Conservation (phyloP, 2,329 filamentous ascomycete species). For the Neonectria punicea region DNA sequence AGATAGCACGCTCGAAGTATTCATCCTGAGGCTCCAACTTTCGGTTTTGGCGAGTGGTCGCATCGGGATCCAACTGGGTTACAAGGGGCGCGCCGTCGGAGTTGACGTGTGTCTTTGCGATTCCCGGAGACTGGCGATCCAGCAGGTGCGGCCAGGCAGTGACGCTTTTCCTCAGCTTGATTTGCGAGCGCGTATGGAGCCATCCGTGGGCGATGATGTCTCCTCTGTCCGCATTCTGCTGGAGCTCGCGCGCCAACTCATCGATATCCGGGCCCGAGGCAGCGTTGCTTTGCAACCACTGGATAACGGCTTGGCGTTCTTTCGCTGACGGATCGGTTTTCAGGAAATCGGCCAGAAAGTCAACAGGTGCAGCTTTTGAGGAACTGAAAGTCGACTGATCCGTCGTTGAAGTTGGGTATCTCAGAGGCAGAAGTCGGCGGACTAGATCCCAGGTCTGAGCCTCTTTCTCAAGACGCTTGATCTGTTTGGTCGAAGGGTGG, state of each 20-base stretch:
- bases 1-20: slow-evolving; percentile 89
- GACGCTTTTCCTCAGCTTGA: slow-evolving; percentile 89
- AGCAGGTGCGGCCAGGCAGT: slow-evolving; percentile 73
- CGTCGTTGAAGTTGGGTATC: slow-evolving; percentile 60
- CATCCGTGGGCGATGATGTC: slow-evolving; percentile 89
- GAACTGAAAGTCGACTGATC: slow-evolving; percentile 48
- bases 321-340: slow-evolving; percentile 76
- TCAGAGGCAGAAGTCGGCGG: slow-evolving; percentile 76
- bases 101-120: slow-evolving; percentile 66
- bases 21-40: slow-evolving; percentile 84
- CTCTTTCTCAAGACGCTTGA: slow-evolving; percentile 77
- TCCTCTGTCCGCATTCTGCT: slow-evolving; percentile 79
- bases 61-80: slow-evolving; percentile 93
- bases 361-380: slow-evolving; percentile 36
- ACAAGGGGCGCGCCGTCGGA: slow-evolving; percentile 74
- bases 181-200: slow-evolving; percentile 88
- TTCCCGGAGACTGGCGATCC: slow-evolving; percentile 69
- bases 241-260: slow-evolving; percentile 78
- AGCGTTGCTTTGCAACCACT: slow-evolving; percentile 86
- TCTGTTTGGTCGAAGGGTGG: slow-evolving; percentile 41
- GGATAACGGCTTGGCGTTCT: slow-evolving; percentile 82
- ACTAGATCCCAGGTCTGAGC: slow-evolving; percentile 92
- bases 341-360: slow-evolving; percentile 77
- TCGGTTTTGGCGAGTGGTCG: slow-evolving; percentile 80
- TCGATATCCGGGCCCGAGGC: slow-evolving; percentile 78